Evolutionary conservation across 768 basidiomycete species (phyloP).

Genomic region (Agaricus sinodeliciosus): DNA sequence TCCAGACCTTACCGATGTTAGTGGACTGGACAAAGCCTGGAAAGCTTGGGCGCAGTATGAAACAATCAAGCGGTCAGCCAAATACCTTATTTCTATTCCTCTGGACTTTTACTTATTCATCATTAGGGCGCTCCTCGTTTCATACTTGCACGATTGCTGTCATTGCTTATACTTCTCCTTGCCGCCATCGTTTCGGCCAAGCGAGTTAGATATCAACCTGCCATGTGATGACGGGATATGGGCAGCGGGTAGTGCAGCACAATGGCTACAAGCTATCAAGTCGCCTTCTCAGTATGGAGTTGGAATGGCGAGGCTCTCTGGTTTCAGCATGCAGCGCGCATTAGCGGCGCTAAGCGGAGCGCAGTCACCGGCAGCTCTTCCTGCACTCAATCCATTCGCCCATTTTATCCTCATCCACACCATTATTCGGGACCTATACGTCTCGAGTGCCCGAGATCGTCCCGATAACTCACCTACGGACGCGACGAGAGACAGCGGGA

Average conservation of each 20-base stretch:
- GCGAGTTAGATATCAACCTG: conserved; percentile 44
- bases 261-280: conserved; percentile 41
- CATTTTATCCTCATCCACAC: conserved; percentile 41
- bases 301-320: conserved; percentile 26
- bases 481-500: conserved; percentile 9
- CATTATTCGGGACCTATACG: conserved; percentile 36
- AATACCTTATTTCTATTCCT: conserved; percentile 6
- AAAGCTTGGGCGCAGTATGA: conserved; percentile 52
- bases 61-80: conserved; percentile 46
- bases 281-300: conserved; percentile 35
- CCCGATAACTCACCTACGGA: conserved; percentile 5
- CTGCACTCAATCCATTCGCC: conserved; percentile 33
- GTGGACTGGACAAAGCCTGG: conserved; percentile 39
- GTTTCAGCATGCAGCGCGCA: conserved; percentile 32
- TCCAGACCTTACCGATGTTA: conserved; percentile 29
- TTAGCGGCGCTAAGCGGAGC: conserved; percentile 28
- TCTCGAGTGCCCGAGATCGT: conserved; percentile 11
- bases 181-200: conserved; percentile 36
- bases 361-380: conserved; percentile 20
- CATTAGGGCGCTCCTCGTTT: conserved; percentile 37
- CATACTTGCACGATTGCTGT: conserved; percentile 52
- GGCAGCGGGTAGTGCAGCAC: conserved; percentile 36
- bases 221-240: conserved; percentile 55
- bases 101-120: conserved; percentile 3
- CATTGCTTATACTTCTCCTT: conserved; percentile 49